phyloP scores from a whole-genome alignment of 192 early-diverging fungal genomes.

The Fimicolochytrium jonesii region DNA sequence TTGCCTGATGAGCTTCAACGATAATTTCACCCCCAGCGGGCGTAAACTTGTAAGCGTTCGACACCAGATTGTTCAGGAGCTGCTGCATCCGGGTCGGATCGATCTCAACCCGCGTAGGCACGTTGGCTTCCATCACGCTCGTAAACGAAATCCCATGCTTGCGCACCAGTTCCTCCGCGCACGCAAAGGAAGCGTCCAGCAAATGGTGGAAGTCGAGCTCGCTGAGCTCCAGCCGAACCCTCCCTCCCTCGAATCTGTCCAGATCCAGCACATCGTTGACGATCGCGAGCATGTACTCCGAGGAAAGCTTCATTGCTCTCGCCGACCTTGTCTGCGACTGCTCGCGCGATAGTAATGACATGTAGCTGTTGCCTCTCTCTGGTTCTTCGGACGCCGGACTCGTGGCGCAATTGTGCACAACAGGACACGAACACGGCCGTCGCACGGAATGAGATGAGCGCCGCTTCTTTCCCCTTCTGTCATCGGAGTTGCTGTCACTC shows the following conservation, averaged over 20 bases:
- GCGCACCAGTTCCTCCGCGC: not conserved
- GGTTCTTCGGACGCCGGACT: too few species aligned
- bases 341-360: too few species aligned
- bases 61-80: conserved; percentile 15
- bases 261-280: conserved; percentile 28
- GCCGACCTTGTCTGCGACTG: conserved; percentile 7
- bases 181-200: conserved; percentile 2
- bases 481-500: too few species aligned
- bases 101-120: conserved; percentile 17
- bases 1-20: too few species aligned
- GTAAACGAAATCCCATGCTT: conserved; percentile 1
- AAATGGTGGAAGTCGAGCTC: conserved; percentile 8
- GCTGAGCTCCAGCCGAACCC: conserved; percentile 6
- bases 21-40: too few species aligned
- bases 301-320: conserved; percentile 21
- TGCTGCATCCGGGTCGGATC: conserved; percentile 28
- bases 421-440: too few species aligned
- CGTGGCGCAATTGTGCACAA: too few species aligned
- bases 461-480: too few species aligned
- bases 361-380: too few species aligned
- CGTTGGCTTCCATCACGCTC: not conserved
- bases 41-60: conserved; percentile 40
- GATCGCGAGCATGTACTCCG: conserved; percentile 31
- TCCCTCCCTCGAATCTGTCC: conserved; percentile 23
- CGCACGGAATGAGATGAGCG: too few species aligned